A percentile compares a stretch with the other conserved stretches of the same genome.
These are phyloP conservation scores for Prunella vulgaris DNA, from an alignment of 257 asterid species.

Conservation along the genomic window DNA sequence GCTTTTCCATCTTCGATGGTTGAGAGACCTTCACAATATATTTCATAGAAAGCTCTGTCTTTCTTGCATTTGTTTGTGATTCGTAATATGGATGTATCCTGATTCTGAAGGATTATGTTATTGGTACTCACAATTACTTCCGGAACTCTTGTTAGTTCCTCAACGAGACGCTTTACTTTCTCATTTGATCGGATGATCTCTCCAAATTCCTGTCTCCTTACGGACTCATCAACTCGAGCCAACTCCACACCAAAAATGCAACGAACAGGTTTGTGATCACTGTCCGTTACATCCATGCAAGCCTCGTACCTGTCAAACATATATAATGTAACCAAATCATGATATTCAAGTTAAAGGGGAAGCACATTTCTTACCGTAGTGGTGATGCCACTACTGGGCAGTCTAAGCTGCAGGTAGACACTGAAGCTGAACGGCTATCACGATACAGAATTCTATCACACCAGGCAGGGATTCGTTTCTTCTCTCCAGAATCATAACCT, in stretches of 20 bases:
- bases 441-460: slow-evolving; percentile 95
- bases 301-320: slow-evolving; percentile 75
- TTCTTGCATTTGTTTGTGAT: slow-evolving; percentile 71
- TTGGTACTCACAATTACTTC: slow-evolving; percentile 83
- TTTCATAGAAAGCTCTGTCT: slow-evolving; percentile 53
- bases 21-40: slow-evolving; percentile 75
- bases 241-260: slow-evolving; percentile 76
- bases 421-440: slow-evolving; percentile 70
- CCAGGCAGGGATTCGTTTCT: slow-evolving; percentile 99
- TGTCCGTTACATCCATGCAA: slow-evolving; percentile 98
- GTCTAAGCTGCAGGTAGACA: slow-evolving; percentile 72
- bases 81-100: slow-evolving; percentile 73
- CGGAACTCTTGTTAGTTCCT: slow-evolving; percentile 58
- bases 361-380: slow-evolving; percentile 48
- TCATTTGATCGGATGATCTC: slow-evolving; percentile 73
- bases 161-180: slow-evolving; percentile 52
- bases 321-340: background rate
- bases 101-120: slow-evolving; percentile 82
- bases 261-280: slow-evolving; percentile 98
- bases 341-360: background rate
- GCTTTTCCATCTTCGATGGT: slow-evolving; percentile 69
- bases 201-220: slow-evolving; percentile 90
- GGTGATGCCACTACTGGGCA: slow-evolving; percentile 83
- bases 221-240: slow-evolving; percentile 85
- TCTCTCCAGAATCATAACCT: slow-evolving; percentile 99